Conservation (phyloP, 345 rosid genomes). For the Toxicodendron radicans region DNA sequence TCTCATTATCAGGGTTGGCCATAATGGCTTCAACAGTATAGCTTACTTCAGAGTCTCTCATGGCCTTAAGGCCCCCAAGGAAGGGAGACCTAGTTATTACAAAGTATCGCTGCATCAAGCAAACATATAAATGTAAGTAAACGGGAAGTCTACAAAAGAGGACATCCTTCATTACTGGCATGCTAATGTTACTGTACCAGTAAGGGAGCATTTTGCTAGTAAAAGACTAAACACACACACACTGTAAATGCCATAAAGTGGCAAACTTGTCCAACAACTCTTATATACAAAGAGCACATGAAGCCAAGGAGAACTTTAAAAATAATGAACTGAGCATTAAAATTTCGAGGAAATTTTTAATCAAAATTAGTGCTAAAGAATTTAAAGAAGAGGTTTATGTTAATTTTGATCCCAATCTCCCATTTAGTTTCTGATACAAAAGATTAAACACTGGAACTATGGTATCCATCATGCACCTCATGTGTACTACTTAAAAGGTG, state of each 20-base stretch:
- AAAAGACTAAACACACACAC: background rate
- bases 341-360: background rate
- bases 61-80: slow-evolving; percentile 64
- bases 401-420: background rate
- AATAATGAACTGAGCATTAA: background rate
- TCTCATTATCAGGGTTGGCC: slow-evolving; percentile 66
- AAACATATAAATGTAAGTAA: slow-evolving; percentile 15
- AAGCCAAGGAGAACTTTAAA: background rate
- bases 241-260: background rate
- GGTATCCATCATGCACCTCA: background rate
- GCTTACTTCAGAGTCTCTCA: slow-evolving; percentile 76
- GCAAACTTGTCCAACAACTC: background rate
- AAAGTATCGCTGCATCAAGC: slow-evolving; percentile 62
- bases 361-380: background rate
- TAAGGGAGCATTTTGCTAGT: no score
- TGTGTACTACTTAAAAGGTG: background rate
- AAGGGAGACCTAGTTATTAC: slow-evolving; percentile 66
- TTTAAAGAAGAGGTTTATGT: background rate
- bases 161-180: no score
- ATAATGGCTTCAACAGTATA: slow-evolving; percentile 63
- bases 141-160: background rate
- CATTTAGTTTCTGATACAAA: background rate
- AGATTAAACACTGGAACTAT: background rate
- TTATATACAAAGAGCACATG: background rate
- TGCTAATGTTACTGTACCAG: no score